phyloP scores from a whole-genome alignment of 176 grass and related monocot species.

The Zoysia japonica region DNA sequence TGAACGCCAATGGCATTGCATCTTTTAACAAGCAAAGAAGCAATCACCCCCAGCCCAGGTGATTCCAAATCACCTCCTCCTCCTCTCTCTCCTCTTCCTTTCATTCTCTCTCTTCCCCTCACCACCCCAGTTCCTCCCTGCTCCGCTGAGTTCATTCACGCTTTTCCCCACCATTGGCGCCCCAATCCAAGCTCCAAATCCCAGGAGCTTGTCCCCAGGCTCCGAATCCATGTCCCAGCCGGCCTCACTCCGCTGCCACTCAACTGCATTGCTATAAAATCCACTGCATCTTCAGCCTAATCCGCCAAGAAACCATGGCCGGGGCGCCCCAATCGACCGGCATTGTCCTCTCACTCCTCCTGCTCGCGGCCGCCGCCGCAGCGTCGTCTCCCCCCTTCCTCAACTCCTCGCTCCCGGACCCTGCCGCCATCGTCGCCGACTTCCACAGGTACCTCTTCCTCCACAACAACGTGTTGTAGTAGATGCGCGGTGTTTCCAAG shows the following conservation, averaged over 20 bases:
- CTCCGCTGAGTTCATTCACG: background rate
- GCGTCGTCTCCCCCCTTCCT: slow-evolving; percentile 29
- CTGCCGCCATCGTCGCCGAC: slow-evolving; percentile 57
- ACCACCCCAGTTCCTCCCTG: background rate
- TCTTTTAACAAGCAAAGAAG: slow-evolving; percentile 52
- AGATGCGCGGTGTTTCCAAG: too few species aligned
- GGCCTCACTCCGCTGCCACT: slow-evolving; percentile 22
- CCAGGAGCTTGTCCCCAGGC: background rate
- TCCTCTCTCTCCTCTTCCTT: background rate
- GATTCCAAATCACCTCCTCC: slow-evolving; percentile 37
- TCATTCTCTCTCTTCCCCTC: background rate
- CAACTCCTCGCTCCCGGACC: slow-evolving; percentile 50
- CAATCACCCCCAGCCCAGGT: slow-evolving; percentile 35
- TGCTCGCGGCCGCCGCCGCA: slow-evolving; percentile 14
- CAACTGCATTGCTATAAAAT: slow-evolving; percentile 46
- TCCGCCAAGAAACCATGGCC: slow-evolving; percentile 38
- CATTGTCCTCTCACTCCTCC: slow-evolving; percentile 30
- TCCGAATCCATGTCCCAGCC: slow-evolving; percentile 24
- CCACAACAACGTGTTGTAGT: background rate
- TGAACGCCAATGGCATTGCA: slow-evolving; percentile 1
- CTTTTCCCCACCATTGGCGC: slow-evolving; percentile 16
- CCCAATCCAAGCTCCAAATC: slow-evolving; percentile 37
- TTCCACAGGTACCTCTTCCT: slow-evolving; percentile 50
- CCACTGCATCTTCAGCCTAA: slow-evolving; percentile 34
- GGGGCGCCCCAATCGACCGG: slow-evolving; percentile 15